Conservation (phyloP, 805 yeast species). For the Pichia phayaonensis region DNA sequence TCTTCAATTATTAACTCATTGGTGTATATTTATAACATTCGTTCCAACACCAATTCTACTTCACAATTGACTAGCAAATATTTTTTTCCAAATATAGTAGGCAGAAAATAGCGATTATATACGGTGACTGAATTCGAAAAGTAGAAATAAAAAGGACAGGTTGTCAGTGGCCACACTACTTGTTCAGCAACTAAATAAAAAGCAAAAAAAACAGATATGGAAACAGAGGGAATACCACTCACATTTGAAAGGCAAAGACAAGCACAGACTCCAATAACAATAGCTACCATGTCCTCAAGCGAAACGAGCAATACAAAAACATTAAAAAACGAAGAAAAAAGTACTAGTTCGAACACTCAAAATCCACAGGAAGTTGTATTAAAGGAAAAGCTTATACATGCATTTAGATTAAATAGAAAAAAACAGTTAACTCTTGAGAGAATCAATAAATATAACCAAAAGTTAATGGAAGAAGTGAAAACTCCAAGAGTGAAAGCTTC, state of each 20-base stretch:
- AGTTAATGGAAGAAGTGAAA: conserved; percentile 42
- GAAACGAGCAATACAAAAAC: neutral
- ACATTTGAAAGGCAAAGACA: neutral
- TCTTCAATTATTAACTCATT: too few species aligned
- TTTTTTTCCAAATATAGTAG: neutral
- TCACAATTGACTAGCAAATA: neutral
- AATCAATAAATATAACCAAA: conserved; percentile 47
- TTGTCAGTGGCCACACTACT: too few species aligned
- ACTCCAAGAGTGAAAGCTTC: conserved; percentile 59
- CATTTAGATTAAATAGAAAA: conserved; percentile 37
- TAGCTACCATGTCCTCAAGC: neutral
- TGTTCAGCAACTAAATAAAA: too few species aligned
- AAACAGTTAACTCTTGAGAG: conserved; percentile 50
- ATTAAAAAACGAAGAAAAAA: neutral
- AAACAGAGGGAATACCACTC: neutral
- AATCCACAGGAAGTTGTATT: neutral
- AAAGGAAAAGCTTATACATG: conserved; percentile 14
- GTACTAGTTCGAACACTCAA: neutral
- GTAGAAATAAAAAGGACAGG: too few species aligned
- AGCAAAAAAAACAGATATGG: neutral
- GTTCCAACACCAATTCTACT: too few species aligned
- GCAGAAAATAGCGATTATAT: neutral
- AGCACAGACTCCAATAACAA: neutral
- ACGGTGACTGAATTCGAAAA: neutral
- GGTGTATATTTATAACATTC: too few species aligned